Evolutionary conservation across 2,329 filamentous ascomycete species (phyloP).

Genomic region (Penicillium psychrosexuale): DNA sequence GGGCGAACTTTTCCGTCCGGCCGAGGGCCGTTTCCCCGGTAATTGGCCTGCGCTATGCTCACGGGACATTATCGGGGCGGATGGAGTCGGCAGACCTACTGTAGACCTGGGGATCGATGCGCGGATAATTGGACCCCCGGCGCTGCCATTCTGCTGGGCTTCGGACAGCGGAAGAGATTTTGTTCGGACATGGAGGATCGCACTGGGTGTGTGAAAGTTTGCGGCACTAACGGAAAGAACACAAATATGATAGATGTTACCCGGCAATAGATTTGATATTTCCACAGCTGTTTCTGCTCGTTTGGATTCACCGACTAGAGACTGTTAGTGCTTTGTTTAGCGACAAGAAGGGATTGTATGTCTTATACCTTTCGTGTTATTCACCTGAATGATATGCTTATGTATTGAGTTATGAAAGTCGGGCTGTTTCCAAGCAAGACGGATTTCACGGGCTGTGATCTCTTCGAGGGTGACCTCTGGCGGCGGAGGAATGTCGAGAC

Average conservation of each 20-base stretch:
- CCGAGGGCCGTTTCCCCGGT: slow-evolving; percentile 61
- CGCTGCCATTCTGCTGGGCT: slow-evolving; percentile 34
- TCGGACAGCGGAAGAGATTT: slow-evolving; percentile 48
- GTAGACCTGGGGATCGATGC: slow-evolving; percentile 54
- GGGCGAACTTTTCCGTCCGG: slow-evolving; percentile 73
- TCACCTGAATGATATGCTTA: slow-evolving; percentile 89
- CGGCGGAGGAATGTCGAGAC: slow-evolving; percentile 86
- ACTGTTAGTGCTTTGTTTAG: slow-evolving; percentile 12
- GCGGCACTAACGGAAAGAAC: slow-evolving; percentile 88
- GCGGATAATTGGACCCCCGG: slow-evolving; percentile 46
- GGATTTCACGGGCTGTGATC: slow-evolving; percentile 81
- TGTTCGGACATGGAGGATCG: slow-evolving; percentile 79
- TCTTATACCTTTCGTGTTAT: slow-evolving; percentile 76
- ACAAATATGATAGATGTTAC: slow-evolving; percentile 88
- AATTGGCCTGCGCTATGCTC: slow-evolving; percentile 60
- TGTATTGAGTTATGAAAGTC: slow-evolving; percentile 65
- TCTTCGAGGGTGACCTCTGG: slow-evolving; percentile 88
- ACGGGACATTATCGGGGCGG: slow-evolving; percentile 59
- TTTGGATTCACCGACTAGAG: slow-evolving; percentile 75
- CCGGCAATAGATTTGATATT: slow-evolving; percentile 80
- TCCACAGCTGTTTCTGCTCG: slow-evolving; percentile 82
- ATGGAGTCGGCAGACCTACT: slow-evolving; percentile 58
- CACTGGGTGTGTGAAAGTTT: slow-evolving; percentile 88
- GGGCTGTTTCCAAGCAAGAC: slow-evolving; percentile 84
- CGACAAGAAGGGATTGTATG: slow-evolving; percentile 2